Conservation (phyloP, 768 basidiomycete genomes). For the Leccinum obscurum region DNA sequence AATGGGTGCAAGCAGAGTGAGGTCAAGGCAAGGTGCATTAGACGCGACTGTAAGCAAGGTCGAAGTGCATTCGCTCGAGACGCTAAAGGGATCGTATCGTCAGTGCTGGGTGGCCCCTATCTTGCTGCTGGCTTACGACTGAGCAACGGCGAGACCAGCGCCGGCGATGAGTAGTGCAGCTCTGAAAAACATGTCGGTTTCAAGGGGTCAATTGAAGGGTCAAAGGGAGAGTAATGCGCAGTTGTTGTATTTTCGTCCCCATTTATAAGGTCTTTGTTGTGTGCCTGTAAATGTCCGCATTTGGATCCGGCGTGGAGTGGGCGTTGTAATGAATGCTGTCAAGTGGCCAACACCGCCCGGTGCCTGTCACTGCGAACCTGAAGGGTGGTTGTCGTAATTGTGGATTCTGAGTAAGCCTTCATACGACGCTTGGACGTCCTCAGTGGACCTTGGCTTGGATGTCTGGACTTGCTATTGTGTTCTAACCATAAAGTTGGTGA, state of each 20-base stretch:
- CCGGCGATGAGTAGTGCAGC: slow-evolving; percentile 30
- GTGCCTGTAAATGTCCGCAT: background rate
- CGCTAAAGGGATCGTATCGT: background rate
- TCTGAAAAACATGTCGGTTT: slow-evolving; percentile 26
- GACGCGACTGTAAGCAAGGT: slow-evolving; percentile 46
- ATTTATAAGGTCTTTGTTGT: slow-evolving; percentile 16
- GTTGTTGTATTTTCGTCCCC: background rate
- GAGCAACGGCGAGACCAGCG: slow-evolving; percentile 41
- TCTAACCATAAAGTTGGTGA: slow-evolving; percentile 8
- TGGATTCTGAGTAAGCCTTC: background rate
- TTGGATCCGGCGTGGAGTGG: background rate
- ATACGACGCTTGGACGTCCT: background rate
- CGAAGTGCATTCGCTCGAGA: slow-evolving; percentile 42
- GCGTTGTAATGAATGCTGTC: no score
- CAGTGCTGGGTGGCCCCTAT: background rate
- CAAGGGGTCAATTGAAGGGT: background rate
- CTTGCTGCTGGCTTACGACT: slow-evolving; percentile 38
- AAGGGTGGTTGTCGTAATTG: no score
- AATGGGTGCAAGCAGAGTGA: slow-evolving; percentile 33
- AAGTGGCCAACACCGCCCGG: background rate
- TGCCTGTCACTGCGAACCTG: background rate
- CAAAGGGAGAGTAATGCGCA: slow-evolving; percentile 13
- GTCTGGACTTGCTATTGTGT: slow-evolving; percentile 5
- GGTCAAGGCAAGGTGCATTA: slow-evolving; percentile 42
- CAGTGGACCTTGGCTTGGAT: no score